Conservation (phyloP, 192 early-diverging fungal species). For the Coemansia aciculifera region DNA sequence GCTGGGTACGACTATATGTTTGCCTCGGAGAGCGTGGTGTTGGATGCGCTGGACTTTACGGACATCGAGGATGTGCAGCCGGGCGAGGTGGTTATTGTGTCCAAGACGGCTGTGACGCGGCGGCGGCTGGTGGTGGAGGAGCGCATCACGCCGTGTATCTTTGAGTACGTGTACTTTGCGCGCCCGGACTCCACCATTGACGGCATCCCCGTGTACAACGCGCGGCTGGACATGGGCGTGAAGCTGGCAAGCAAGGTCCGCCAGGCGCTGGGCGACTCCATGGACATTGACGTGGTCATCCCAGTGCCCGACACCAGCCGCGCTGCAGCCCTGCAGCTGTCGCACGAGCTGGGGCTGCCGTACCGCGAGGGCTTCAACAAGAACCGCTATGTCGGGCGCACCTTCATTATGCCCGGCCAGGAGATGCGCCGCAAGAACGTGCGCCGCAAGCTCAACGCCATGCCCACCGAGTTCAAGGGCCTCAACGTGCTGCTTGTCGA, state of each 20-base stretch:
- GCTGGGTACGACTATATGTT: slow-evolving; percentile 95
- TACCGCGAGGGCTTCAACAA: slow-evolving; percentile 99
- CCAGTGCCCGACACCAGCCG: slow-evolving; percentile 98
- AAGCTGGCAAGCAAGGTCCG: slow-evolving; percentile 85
- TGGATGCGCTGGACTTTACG: slow-evolving; percentile 87
- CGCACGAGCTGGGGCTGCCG: slow-evolving; percentile 81
- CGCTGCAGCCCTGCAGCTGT: slow-evolving; percentile 89
- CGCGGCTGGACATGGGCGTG: slow-evolving; percentile 97
- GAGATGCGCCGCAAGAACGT: slow-evolving; percentile 87
- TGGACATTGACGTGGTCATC: slow-evolving; percentile 98
- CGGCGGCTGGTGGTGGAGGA: slow-evolving; percentile 61
- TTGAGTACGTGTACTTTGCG: slow-evolving; percentile 99
- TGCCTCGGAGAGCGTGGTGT: slow-evolving; percentile 94
- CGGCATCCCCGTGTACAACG: slow-evolving; percentile 97
- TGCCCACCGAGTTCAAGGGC: slow-evolving; percentile 93
- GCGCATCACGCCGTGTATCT: slow-evolving; percentile 91
- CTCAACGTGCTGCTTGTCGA: slow-evolving; percentile 99
- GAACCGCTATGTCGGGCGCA: slow-evolving; percentile 98
- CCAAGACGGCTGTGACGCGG: slow-evolving; percentile 69
- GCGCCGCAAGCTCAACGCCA: slow-evolving; percentile 96
- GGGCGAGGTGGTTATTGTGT: slow-evolving; percentile 93
- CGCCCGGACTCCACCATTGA: slow-evolving; percentile 98
- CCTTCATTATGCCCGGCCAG: slow-evolving; percentile 99
- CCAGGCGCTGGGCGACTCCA: slow-evolving; percentile 67
- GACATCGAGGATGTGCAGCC: slow-evolving; percentile 90